These are phyloP conservation scores for Agrocybe chaxingu DNA, from an alignment of 768 basidiomycete genomes.

Conservation along the genomic window DNA sequence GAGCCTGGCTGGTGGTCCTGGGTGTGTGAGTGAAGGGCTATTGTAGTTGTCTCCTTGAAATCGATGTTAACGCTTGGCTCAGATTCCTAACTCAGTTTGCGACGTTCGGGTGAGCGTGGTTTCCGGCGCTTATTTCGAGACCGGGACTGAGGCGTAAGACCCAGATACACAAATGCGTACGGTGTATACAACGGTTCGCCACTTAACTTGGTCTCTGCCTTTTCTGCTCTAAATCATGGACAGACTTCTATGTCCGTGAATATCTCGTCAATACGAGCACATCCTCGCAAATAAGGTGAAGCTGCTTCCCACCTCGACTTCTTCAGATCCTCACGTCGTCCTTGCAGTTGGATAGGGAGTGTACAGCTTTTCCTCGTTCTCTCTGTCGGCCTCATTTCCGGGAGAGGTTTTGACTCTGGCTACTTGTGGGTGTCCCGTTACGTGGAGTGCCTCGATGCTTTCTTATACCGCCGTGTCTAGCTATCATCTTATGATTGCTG, in stretches of 20 bases:
- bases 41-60: not conserved
- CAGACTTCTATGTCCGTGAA: constrained; percentile 28
- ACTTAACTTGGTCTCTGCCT: constrained; percentile 24
- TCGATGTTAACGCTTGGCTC: not conserved
- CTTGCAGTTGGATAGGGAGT: constrained; percentile 24
- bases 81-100: constrained; percentile 40
- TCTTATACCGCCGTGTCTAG: constrained; percentile 19
- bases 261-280: constrained; percentile 22
- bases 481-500: constrained; percentile 41
- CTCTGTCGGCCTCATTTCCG: constrained; percentile 20
- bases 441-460: not conserved
- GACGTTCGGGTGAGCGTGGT: constrained; percentile 36
- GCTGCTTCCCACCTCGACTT: not conserved
- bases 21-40: constrained; percentile 33
- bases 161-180: constrained; percentile 26
- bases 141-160: not conserved
- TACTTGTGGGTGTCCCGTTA: constrained; percentile 18
- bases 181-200: constrained; percentile 30
- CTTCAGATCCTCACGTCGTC: not conserved
- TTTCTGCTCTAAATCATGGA: constrained; percentile 6
- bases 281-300: constrained; percentile 24
- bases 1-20: constrained; percentile 39
- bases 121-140: not conserved
- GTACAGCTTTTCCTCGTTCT: constrained; percentile 21
- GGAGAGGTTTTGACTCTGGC: constrained; percentile 24